Percentiles rank a stretch among this genome's conserved stretches.
These are phyloP conservation scores for Globisporangium paroecandrum DNA, from an alignment of 352 stramenopile genomes.

Conservation along the genomic window DNA sequence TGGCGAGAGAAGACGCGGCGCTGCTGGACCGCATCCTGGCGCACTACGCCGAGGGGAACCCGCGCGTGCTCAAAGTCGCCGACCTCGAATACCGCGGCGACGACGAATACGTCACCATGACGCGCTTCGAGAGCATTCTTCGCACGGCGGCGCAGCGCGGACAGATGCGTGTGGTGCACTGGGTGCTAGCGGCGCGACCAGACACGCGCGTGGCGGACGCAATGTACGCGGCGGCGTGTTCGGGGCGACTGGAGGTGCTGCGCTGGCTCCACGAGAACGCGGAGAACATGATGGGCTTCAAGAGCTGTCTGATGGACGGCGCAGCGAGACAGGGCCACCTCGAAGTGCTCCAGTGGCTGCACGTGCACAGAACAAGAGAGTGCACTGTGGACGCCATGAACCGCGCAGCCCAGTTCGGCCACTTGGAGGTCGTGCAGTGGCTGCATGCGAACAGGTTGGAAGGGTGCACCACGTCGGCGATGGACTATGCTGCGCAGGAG, in stretches of 20 bases:
- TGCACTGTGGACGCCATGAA: constrained; percentile 14
- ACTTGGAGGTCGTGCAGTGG: constrained; percentile 8
- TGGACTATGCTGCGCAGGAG: constrained; percentile 9
- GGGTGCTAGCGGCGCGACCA: constrained; percentile 6
- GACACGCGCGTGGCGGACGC: constrained; percentile 6
- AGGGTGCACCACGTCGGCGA: constrained; percentile 4
- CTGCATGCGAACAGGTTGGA: background rate
- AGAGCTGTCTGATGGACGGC: constrained; percentile 10
- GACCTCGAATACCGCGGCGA: constrained; percentile 14
- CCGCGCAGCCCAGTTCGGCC: constrained; percentile 10
- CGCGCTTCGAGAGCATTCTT: background rate
- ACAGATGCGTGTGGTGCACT: background rate
- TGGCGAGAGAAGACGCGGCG: background rate
- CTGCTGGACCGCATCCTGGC: constrained; percentile 9
- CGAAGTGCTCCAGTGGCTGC: constrained; percentile 7
- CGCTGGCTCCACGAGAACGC: constrained; percentile 10
- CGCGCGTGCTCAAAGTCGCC: background rate
- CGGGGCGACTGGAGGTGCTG: background rate
- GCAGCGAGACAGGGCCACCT: background rate
- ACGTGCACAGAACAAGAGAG: background rate
- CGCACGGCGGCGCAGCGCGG: constrained; percentile 3
- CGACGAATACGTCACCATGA: constrained; percentile 3
- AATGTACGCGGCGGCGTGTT: constrained; percentile 8
- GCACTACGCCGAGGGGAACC: constrained; percentile 2
- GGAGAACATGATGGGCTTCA: constrained; percentile 4